Conservation (phyloP, 1,139 yeast genomes). For the Kurtzmaniella quercitrusa region DNA sequence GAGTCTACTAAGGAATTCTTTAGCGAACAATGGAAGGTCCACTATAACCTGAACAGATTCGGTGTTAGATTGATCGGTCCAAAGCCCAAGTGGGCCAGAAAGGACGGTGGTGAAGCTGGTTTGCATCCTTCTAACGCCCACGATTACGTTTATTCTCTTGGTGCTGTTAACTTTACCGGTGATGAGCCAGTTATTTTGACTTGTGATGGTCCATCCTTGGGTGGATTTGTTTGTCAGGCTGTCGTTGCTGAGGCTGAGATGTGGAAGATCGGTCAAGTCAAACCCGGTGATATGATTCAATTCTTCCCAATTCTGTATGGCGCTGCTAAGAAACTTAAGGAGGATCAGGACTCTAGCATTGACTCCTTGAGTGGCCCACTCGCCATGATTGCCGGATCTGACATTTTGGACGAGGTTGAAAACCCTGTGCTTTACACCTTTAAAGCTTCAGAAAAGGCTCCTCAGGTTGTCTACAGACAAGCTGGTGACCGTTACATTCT, state of each 20-base stretch:
- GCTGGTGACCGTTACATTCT: conserved; percentile 94
- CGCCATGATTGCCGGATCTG: conserved; percentile 29
- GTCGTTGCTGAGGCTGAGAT: conserved; percentile 93
- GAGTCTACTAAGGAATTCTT: conserved; percentile 77
- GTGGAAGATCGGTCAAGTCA: conserved; percentile 98
- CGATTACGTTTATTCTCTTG: conserved; percentile 92
- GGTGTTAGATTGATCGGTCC: conserved; percentile 96
- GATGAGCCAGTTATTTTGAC: conserved; percentile 97
- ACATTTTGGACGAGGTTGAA: conserved; percentile 41
- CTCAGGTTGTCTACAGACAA: conserved; percentile 82
- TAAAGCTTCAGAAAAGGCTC: conserved; percentile 48
- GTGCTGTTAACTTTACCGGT: conserved; percentile 96
- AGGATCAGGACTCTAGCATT: conserved; percentile 52
- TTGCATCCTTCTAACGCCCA: conserved; percentile 97
- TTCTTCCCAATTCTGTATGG: conserved; percentile 75
- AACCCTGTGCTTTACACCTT: conserved; percentile 58
- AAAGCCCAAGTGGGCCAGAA: conserved; percentile 93
- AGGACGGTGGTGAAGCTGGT: conserved; percentile 98
- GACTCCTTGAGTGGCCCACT: conserved; percentile 39
- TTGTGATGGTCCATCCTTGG: conserved; percentile 95
- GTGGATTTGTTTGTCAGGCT: conserved; percentile 96
- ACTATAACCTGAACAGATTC: conserved; percentile 92
- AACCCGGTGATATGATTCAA: conserved; percentile 82
- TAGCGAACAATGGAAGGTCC: conserved; percentile 81
- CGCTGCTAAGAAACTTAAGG: conserved; percentile 61